These are phyloP conservation scores for Ceratocystis eucalypticola DNA, from an alignment of 2,329 filamentous ascomycete genomes.

Conservation along the genomic window DNA sequence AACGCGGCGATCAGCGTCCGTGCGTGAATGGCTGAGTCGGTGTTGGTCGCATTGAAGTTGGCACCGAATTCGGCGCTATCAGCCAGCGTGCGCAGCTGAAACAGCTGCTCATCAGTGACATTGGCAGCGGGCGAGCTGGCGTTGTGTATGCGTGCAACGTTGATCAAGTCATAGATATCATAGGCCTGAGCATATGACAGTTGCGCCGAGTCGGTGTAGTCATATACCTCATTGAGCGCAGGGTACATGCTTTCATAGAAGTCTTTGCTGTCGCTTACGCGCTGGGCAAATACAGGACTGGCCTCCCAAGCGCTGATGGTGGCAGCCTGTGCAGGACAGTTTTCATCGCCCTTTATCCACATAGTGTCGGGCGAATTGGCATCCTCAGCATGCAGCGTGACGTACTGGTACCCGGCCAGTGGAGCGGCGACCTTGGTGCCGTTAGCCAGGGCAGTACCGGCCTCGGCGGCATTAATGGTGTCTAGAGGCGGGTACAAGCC, in stretches of 20 bases:
- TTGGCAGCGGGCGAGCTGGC: slow-evolving; percentile 25
- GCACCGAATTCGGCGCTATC: slow-evolving; percentile 26
- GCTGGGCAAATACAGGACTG: slow-evolving; percentile 24
- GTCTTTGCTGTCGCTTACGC: slow-evolving; percentile 23
- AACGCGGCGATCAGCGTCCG: slow-evolving; percentile 26
- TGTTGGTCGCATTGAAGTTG: slow-evolving; percentile 26
- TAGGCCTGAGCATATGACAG: slow-evolving; percentile 28
- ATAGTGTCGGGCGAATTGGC: slow-evolving; percentile 27
- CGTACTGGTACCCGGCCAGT: slow-evolving; percentile 28
- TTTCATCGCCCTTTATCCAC: slow-evolving; percentile 29
- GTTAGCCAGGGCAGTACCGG: slow-evolving; percentile 25
- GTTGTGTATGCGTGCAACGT: slow-evolving; percentile 27
- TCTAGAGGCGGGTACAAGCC: slow-evolving; percentile 27
- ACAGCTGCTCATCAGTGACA: slow-evolving; percentile 26
- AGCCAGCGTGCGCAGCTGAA: slow-evolving; percentile 26
- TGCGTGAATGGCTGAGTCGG: slow-evolving; percentile 25
- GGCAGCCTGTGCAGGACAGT: slow-evolving; percentile 24
- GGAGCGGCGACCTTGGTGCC: slow-evolving; percentile 24
- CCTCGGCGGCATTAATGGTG: slow-evolving; percentile 23
- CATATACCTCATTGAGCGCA: slow-evolving; percentile 25
- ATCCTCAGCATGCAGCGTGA: slow-evolving; percentile 25
- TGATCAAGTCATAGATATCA: slow-evolving; percentile 28
- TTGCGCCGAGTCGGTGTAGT: slow-evolving; percentile 24
- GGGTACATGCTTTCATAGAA: slow-evolving; percentile 26
- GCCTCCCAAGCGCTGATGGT: slow-evolving; percentile 24